Evolutionary conservation across 768 basidiomycete genomes (phyloP), one percentile per base, ranked within the genome.

Genomic region (Phylloporus arenicola): DNA sequence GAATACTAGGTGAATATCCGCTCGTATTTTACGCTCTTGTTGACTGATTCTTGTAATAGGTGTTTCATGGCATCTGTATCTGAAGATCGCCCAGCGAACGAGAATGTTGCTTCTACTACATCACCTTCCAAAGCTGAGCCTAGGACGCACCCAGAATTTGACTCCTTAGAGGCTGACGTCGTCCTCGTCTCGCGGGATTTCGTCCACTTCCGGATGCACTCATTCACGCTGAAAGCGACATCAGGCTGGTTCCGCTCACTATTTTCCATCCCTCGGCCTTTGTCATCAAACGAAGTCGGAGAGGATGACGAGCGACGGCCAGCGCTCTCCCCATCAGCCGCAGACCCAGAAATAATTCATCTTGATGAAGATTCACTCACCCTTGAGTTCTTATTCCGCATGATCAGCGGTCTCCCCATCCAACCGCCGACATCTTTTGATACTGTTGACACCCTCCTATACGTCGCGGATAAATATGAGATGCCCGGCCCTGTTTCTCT

Each of bases 401-500:
- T 85, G 78, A 71, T 79, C 20, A 82, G 78, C 43, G 83, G 84
- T 9, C 70, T 83, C 11, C 70, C 80, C 0, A 72, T 85, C 14
- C 68, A 74, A 13, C 62, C 67, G 4, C 65, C 82, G 22, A 68
- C 70, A 33, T 76, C 77, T 1, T 80, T 77, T 60, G 81, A 83
- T 55, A 52, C 65, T 29, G 65, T 85, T 46, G 83, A 86, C 48
- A 64, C 72, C 4, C 58, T 86, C n/a, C 66, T 85, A 12, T 80
- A 75, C 47, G 80, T 81, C 0, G 78, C 82, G 0, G 82, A 86
- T 59, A 84, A 83, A 58, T 86, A 85, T 61, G 83, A 84, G 31
- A 85, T 83, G 79, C 75, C 78, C 0, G 84, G 83, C 0, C 81
- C 83, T 2, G 69, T 72, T 51, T 82, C 80, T 6, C 75, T 84